These are phyloP conservation scores for Lactarius quietus DNA, from an alignment of 768 basidiomycete genomes.

Conservation along the genomic window DNA sequence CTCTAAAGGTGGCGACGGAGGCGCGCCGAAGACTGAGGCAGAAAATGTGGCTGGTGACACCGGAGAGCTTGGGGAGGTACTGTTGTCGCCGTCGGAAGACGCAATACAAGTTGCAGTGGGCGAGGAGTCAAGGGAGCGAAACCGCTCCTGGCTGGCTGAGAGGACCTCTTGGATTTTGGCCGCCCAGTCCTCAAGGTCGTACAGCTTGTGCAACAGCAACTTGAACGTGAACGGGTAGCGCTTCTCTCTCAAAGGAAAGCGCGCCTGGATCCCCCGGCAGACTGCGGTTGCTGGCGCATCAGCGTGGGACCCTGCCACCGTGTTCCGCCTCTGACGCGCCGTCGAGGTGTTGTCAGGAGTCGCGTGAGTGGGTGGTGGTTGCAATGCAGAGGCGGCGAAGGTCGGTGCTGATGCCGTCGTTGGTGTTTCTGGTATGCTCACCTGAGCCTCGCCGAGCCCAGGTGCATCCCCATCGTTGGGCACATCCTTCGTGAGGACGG, in stretches of 20 bases:
- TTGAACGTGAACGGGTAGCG: conserved; percentile 28
- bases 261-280: conserved; percentile 7
- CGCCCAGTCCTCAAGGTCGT: conserved; percentile 27
- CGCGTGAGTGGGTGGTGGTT: background rate
- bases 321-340: conserved; percentile 23
- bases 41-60: conserved; percentile 5
- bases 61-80: conserved; percentile 5
- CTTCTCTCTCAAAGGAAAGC: conserved; percentile 20
- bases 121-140: conserved; percentile 19
- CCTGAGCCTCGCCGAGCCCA: conserved; percentile 5
- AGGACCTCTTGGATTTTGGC: conserved; percentile 25
- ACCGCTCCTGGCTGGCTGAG: conserved; percentile 24
- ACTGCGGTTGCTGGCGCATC: background rate
- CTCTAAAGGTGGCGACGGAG: background rate
- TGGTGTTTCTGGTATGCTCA: conserved; percentile 16
- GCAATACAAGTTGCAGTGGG: background rate
- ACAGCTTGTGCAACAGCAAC: conserved; percentile 25
- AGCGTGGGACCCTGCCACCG: conserved; percentile 11
- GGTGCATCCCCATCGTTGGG: background rate
- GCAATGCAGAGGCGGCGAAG: background rate
- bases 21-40: conserved; percentile 5
- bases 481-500: conserved; percentile 22
- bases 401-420: conserved; percentile 16
- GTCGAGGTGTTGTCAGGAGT: background rate
- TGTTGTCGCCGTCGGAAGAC: background rate